These are phyloP conservation scores for Acidiella bohemica DNA, from an alignment of 495 filamentous ascomycete species.

Conservation along the genomic window DNA sequence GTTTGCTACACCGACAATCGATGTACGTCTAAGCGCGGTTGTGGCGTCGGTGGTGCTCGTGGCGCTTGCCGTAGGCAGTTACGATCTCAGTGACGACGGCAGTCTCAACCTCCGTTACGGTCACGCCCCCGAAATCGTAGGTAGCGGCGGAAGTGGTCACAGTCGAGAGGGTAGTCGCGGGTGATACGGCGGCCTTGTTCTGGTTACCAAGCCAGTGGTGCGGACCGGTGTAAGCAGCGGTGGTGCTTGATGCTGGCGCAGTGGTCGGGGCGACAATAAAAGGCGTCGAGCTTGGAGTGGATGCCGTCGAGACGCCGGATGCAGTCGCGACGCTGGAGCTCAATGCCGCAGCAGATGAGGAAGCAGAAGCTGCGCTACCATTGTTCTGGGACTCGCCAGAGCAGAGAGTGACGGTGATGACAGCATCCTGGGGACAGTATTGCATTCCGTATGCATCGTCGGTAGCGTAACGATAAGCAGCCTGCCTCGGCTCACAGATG, in stretches of 20 bases:
- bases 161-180: neutral
- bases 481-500: slow-evolving; percentile 16
- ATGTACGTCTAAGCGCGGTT: no score
- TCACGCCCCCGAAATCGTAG: neutral
- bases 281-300: neutral
- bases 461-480: slow-evolving; percentile 22
- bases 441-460: slow-evolving; percentile 25
- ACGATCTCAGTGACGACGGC: slow-evolving; percentile 10
- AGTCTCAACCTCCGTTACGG: slow-evolving; percentile 9
- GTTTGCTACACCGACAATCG: no score
- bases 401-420: slow-evolving; percentile 23
- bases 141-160: neutral
- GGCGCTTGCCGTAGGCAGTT: slow-evolving; percentile 5
- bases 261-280: neutral
- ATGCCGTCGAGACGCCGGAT: neutral
- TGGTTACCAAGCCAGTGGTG: no score
- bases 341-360: slow-evolving; percentile 9
- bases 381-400: slow-evolving; percentile 12
- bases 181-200: neutral
- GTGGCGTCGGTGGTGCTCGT: slow-evolving; percentile 9
- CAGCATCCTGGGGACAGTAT: slow-evolving; percentile 15
- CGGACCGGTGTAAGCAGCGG: no score
- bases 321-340: slow-evolving; percentile 1
- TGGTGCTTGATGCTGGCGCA: neutral
- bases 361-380: slow-evolving; percentile 9